Evolutionary conservation across 1,284 basidiomycete species (phyloP).

Genomic region (Trametes polyzona): DNA sequence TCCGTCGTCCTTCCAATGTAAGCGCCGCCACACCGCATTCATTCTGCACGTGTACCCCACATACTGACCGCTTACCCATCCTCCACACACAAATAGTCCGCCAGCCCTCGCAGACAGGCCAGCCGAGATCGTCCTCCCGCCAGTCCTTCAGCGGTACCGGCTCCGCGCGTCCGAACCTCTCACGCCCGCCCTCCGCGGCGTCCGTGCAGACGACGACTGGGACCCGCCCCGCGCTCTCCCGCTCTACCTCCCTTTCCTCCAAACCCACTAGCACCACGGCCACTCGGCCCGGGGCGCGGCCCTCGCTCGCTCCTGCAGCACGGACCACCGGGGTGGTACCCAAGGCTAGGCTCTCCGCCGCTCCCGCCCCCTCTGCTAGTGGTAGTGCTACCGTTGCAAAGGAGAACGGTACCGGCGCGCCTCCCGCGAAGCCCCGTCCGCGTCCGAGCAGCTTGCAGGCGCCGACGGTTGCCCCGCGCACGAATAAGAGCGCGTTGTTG

Average conservation of each 20-base stretch:
- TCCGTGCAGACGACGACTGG: constrained; percentile 18
- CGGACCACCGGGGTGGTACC: constrained; percentile 11
- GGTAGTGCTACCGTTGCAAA: not conserved
- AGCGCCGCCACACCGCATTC: constrained; percentile 30
- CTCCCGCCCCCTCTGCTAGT: not conserved
- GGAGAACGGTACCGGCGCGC: not conserved
- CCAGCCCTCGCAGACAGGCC: constrained; percentile 13
- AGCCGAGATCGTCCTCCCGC: constrained; percentile 33
- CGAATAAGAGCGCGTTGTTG: constrained; percentile 75
- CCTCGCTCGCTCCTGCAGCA: constrained; percentile 10
- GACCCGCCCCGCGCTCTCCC: constrained; percentile 38
- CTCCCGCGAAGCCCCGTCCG: constrained; percentile 34
- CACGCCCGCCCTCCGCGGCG: constrained; percentile 33
- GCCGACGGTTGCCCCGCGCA: constrained; percentile 67
- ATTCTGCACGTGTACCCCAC: not conserved
- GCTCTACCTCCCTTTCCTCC: constrained; percentile 12
- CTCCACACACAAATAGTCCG: constrained; percentile 33
- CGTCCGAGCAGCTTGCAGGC: constrained; percentile 59
- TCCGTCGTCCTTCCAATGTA: constrained; percentile 69
- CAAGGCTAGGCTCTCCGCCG: constrained; percentile 10
- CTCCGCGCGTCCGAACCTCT: constrained; percentile 24
- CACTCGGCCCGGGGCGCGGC: constrained; percentile 7
- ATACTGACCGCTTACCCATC: not conserved
- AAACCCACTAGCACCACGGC: not conserved
- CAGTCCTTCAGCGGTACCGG: constrained; percentile 29